Evolutionary conservation across 176 grass and related monocot species (phyloP), one percentile per base, ranked within the genome.

Genomic region (Tuctoria greenei): DNA sequence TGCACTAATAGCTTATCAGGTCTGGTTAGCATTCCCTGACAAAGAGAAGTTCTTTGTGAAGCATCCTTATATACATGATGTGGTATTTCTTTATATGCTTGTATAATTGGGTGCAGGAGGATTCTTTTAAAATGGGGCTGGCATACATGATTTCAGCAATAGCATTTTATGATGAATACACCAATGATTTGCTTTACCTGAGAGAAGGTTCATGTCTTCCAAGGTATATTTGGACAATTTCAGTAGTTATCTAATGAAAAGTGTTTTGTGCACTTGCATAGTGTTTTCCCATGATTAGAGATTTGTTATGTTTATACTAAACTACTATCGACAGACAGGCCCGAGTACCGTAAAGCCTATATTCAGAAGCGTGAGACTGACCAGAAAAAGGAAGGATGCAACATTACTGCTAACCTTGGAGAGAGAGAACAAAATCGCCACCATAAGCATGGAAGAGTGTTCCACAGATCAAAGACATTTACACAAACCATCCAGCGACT

Each of bases 191-290:
- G 61, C 95, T 97, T 84, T 92, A 97, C 69, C 69, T 97, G 40
- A 89, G 91, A 90, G 95, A 97, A 78, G 95, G 95, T 9, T 97
- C 95, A 76, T 93, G 86, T 44, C 80, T 97, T 66, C 88, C 88
- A 79, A 92, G 91, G 95, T 97, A 84, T 8, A 40, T 44, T 70
- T 77, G 8, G 3, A 20, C 28, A 12, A 6, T 50, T 75, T 63
- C 45, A 31, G 18, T 23, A 31, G 8, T 74, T 38, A 56, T 60
- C 39, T 68, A 55, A 16, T 56, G 43, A 64, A 83, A 45, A 54
- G 45, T 50, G 21, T 55, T 40, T 42, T 65, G 61, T 56, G 61
- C 23, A 49, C 35, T 71, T 81, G n/a, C 52, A 44, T 42, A 42
- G 4, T 24, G 26, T 56, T 51, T 6, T 12, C 67, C 6, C 34